phyloP scores from a whole-genome alignment of 306 rosid species.

The Amphicarpaea edgeworthii region DNA sequence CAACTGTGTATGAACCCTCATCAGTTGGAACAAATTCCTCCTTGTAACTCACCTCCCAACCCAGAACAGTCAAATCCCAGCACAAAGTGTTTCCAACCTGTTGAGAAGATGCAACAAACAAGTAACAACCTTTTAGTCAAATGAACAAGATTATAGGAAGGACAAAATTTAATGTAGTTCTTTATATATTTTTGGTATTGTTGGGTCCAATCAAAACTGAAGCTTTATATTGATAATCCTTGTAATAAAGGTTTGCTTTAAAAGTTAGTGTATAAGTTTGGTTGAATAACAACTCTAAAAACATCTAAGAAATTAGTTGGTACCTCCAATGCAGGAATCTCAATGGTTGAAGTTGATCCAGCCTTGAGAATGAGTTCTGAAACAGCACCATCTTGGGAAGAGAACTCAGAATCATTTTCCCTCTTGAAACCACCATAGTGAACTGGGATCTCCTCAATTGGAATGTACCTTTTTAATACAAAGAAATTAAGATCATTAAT shows the following conservation, averaged over 20 bases:
- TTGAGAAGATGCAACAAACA: background rate
- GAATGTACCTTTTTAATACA: slow-evolving; percentile 51
- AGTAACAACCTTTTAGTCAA: slow-evolving; percentile 25
- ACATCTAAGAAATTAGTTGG: background rate
- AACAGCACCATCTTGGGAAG: slow-evolving; percentile 45
- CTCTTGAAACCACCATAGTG: slow-evolving; percentile 61
- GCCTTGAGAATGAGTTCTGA: slow-evolving; percentile 56
- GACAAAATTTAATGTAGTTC: background rate
- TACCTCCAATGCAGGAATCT: slow-evolving; percentile 63
- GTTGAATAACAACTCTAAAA: background rate
- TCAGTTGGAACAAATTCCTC: slow-evolving; percentile 61
- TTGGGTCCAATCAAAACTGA: background rate
- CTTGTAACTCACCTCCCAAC: slow-evolving; percentile 68
- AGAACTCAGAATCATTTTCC: slow-evolving; percentile 57
- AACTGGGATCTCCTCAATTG: slow-evolving; percentile 60
- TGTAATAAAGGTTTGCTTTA: background rate
- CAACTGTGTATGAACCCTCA: slow-evolving; percentile 61
- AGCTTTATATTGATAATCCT: background rate
- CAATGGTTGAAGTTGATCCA: slow-evolving; percentile 58
- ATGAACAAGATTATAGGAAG: background rate
- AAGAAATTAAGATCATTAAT: background rate
- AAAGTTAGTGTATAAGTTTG: background rate
- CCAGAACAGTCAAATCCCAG: slow-evolving; percentile 61
- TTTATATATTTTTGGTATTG: background rate
- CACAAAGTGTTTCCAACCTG: slow-evolving; percentile 55